phyloP scores from a whole-genome alignment of 2,329 filamentous ascomycete genomes.

The Corniculantispora saksenae region DNA sequence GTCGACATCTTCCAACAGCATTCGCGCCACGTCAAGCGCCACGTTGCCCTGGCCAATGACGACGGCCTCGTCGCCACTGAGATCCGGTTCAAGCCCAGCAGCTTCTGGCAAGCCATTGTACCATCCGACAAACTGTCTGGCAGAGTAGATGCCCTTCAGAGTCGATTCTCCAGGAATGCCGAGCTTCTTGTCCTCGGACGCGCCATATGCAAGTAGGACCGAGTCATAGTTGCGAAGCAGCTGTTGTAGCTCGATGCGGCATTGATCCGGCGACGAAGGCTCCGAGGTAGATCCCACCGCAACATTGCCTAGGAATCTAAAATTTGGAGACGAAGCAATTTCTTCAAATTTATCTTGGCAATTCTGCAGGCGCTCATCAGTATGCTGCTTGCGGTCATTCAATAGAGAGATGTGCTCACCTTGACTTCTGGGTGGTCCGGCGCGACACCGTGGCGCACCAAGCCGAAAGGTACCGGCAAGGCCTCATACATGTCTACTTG shows the following conservation, averaged over 20 bases:
- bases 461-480: conserved; percentile 86
- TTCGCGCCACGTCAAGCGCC: conserved; percentile 87
- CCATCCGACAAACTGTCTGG: conserved; percentile 94
- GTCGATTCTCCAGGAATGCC: conserved; percentile 76
- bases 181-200: conserved; percentile 77
- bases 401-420: conserved; percentile 48
- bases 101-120: conserved; percentile 94
- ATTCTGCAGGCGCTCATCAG: conserved; percentile 58
- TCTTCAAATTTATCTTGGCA: conserved; percentile 93
- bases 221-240: conserved; percentile 87
- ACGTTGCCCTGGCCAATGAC: conserved; percentile 96
- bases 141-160: conserved; percentile 77
- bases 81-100: conserved; percentile 68
- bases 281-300: conserved; percentile 62
- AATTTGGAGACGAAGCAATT: conserved; percentile 77
- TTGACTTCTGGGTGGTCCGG: conserved; percentile 98
- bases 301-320: conserved; percentile 90
- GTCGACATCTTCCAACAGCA: conserved; percentile 76
- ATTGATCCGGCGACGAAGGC: conserved; percentile 37
- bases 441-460: conserved; percentile 94
- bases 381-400: neutral
- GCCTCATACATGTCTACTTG: conserved; percentile 95
- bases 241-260: conserved; percentile 62
- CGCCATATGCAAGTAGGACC: conserved; percentile 89
- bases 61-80: conserved; percentile 79